Conservation (phyloP, 805 yeast species). For the Saccharomyces paradoxus region DNA sequence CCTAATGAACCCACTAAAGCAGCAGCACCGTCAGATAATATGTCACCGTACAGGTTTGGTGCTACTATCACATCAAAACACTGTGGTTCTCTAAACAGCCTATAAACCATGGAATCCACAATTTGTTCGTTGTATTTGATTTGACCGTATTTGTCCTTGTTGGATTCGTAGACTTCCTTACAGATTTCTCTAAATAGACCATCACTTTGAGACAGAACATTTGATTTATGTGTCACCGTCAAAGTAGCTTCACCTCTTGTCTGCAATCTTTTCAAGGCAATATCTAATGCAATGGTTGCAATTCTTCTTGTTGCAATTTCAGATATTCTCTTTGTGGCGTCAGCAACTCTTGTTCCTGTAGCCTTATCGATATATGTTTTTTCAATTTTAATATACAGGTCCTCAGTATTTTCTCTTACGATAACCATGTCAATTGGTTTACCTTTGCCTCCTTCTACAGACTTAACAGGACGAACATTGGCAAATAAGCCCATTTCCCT, state of each 20-base stretch:
- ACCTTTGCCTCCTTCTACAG: slow-evolving; percentile 67
- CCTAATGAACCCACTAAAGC: slow-evolving; percentile 96
- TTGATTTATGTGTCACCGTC: slow-evolving; percentile 94
- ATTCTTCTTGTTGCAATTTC: slow-evolving; percentile 80
- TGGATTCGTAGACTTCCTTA: slow-evolving; percentile 39
- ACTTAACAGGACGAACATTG: slow-evolving; percentile 94
- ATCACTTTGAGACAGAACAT: slow-evolving; percentile 85
- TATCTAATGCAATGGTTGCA: slow-evolving; percentile 84
- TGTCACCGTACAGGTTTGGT: slow-evolving; percentile 96
- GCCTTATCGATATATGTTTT: slow-evolving; percentile 51
- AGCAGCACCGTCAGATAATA: slow-evolving; percentile 95
- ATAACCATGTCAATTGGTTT: slow-evolving; percentile 95
- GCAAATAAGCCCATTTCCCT: slow-evolving; percentile 92
- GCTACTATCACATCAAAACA: slow-evolving; percentile 97
- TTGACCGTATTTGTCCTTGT: slow-evolving; percentile 48
- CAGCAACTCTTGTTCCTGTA: slow-evolving; percentile 88
- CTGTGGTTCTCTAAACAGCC: slow-evolving; percentile 97
- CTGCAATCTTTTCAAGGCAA: slow-evolving; percentile 86
- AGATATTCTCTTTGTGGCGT: slow-evolving; percentile 93
- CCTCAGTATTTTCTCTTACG: slow-evolving; percentile 98
- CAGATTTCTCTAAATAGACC: slow-evolving; percentile 90
- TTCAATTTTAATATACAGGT: slow-evolving; percentile 92
- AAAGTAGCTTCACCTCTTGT: slow-evolving; percentile 49
- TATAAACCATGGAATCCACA: slow-evolving; percentile 98
- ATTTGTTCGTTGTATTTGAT: slow-evolving; percentile 86